phyloP scores from a whole-genome alignment of 2,329 filamentous ascomycete genomes.

The Periconia digitata region DNA sequence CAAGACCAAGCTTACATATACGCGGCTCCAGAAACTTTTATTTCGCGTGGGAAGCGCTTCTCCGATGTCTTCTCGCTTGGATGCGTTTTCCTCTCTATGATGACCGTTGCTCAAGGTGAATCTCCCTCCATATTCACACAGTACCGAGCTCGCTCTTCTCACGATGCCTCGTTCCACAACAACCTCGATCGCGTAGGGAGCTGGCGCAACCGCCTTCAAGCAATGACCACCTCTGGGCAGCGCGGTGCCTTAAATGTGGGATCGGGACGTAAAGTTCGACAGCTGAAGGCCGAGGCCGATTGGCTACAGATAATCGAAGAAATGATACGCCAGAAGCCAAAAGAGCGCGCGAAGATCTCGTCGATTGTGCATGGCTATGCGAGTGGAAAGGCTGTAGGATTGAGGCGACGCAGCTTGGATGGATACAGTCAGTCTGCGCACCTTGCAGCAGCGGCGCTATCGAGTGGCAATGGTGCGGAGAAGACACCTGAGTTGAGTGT shows the following conservation, averaged over 20 bases:
- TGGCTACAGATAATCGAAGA: constrained; percentile 40
- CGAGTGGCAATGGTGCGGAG: background rate
- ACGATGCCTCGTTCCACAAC: constrained; percentile 43
- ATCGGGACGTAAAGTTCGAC: constrained; percentile 32
- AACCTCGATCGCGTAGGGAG: constrained; percentile 40
- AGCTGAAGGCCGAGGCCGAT: constrained; percentile 35
- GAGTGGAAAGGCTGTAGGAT: constrained; percentile 28
- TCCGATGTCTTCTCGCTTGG: constrained; percentile 45
- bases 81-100: constrained; percentile 44
- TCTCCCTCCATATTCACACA: constrained; percentile 36
- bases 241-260: constrained; percentile 31
- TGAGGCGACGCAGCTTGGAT: constrained; percentile 39
- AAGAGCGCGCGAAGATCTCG: constrained; percentile 39
- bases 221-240: constrained; percentile 32
- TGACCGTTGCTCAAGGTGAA: constrained; percentile 41
- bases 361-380: constrained; percentile 30
- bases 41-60: constrained; percentile 38
- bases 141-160: constrained; percentile 36
- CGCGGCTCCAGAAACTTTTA: constrained; percentile 42
- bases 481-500: constrained; percentile 36
- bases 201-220: constrained; percentile 36
- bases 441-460: constrained; percentile 4
- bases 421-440: constrained; percentile 19
- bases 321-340: constrained; percentile 37
- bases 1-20: constrained; percentile 42